Evolutionary conservation across 768 basidiomycete species (phyloP), one percentile per base, ranked within the genome.

Genomic region (Suillus sp.): DNA sequence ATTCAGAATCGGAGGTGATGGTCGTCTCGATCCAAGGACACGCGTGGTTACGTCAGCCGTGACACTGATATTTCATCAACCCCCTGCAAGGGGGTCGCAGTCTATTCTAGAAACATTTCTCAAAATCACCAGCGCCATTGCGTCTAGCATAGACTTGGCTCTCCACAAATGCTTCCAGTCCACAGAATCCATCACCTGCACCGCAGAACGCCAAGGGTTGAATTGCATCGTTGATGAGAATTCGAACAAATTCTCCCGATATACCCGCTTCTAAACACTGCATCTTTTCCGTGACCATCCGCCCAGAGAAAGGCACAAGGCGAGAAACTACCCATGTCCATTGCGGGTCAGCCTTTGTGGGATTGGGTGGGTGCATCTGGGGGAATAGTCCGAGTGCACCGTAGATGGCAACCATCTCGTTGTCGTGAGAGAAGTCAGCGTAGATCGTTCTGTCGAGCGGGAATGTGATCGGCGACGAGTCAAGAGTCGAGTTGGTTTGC

Each of bases 401-500:
- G 66, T 87, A 90, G 56, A 95, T 89, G 40, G 91, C 87, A 45
- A 91, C 78, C 85, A 96, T 91, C 70, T 90, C 80, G 72, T 94
- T 92, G 71, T 94, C 92, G 72, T 94, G 92, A 10, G 90, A 86
- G 74, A 94, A 93, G 75, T 96, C 92, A n/a, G 83, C 86, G 70
- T 90, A 92, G 53, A 92, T 68, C 20, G 79, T 79, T 60, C 85
- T 83, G 65, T 86, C 68, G 7, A 91, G 79, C 1, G 92, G 92
- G 78, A 95, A 95, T 0, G 90, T 92, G 13, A 67, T 68, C 0
- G 86, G 84, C n/a, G 83, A 80, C 0, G 79, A 68, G 69, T 90
- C 86, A 38, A 94, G 80, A 1, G 92, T 93, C 16, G 74, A 72
- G 75, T 93, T 93, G 10, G 88, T 91, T 69, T 89, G 88, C 0